Evolutionary conservation across 768 basidiomycete species (phyloP), one percentile per base, ranked within the genome.

Genomic region (Amyloporia xantha): DNA sequence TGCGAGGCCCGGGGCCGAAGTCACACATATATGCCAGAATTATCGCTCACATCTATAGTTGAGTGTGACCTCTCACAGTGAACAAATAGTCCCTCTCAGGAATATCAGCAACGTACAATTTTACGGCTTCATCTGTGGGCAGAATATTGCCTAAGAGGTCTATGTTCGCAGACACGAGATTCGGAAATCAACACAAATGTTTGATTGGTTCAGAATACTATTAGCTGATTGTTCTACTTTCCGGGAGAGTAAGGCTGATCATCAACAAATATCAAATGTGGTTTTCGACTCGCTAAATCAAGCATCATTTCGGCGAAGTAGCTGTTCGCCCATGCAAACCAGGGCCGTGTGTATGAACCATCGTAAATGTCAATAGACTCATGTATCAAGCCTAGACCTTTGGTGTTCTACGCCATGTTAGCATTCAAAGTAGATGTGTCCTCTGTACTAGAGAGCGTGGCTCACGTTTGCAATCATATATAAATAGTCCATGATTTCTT

Each of bases 311-410:
- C 86, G 28, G 86, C 79, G 59, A 88, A 89, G 63, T 84, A 90
- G 64, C 84, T 84, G 62, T 86, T 87, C 12, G 81, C 86, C 86
- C 85, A 88, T 19, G 86, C 86, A 63, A 88, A 88, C 85, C 85
- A 88, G 17, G 79, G 72, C 19, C 86, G 73, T 28, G 84, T 86
- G 58, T 84, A 87, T 13, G 65, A 66, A 17, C 63, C 55, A 27
- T 79, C 64, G 63, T 82, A 81, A 49, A 88, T 82, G 7, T 74
- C 75, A 55, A 81, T 75, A 1, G 82, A 83, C 63, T 90, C 86
- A 59, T 89, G 86, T 39, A 88, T 84, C 37, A 89, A 67, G n/a
- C 86, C 86, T 12, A 89, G 72, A 2, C 82, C 81, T 17, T 74
- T 73, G 0, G 87, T 88, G 62, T 84, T 86, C 85, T 87, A 54